phyloP scores from a whole-genome alignment of 2,329 filamentous ascomycete genomes.

The Pestalotiopsis fici region DNA sequence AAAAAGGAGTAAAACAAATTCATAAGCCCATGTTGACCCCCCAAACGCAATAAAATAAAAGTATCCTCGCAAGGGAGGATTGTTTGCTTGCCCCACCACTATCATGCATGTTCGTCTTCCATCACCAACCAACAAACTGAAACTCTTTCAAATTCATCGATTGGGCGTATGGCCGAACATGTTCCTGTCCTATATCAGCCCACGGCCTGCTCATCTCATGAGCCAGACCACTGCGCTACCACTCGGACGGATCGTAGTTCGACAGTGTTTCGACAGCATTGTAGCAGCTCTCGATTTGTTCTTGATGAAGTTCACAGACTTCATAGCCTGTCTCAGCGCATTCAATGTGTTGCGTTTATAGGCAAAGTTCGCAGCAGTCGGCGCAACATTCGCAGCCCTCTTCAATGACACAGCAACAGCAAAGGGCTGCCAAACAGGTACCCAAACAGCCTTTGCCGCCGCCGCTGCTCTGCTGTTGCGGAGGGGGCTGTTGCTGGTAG shows the following conservation, averaged over 20 bases:
- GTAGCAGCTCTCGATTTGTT: not conserved
- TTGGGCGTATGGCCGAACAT: not conserved
- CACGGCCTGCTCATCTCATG: no score
- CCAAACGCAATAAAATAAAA: not conserved
- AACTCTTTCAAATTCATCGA: not conserved
- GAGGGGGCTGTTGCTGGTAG: constrained; percentile 45
- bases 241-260: no score
- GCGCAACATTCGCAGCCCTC: constrained; percentile 43
- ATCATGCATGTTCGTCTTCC: not conserved
- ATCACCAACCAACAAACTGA: not conserved
- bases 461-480: constrained; percentile 19
- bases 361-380: constrained; percentile 13
- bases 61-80: not conserved
- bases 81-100: not conserved
- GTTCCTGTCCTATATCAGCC: not conserved
- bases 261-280: not conserved
- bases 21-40: not conserved
- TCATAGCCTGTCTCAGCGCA: no score
- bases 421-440: constrained; percentile 47
- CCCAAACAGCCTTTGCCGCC: constrained; percentile 42
- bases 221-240: no score
- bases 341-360: not conserved
- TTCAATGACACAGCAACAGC: constrained; percentile 53
- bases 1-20: not conserved
- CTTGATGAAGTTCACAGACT: not conserved